phyloP scores from a whole-genome alignment of 495 filamentous ascomycete species.

The Neurospora tetrasperma region DNA sequence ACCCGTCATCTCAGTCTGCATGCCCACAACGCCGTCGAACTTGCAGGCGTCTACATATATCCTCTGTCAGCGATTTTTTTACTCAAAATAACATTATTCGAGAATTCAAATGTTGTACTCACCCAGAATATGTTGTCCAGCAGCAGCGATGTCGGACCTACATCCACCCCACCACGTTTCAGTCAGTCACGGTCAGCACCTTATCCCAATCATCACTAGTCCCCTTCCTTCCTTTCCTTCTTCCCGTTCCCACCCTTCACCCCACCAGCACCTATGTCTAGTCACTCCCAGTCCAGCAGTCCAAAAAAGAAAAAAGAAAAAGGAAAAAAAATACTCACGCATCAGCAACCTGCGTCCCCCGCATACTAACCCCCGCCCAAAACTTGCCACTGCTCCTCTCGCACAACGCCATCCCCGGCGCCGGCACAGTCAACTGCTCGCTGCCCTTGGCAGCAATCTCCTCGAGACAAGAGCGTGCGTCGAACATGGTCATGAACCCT shows the following conservation, averaged over 20 bases:
- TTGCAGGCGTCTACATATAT: neutral
- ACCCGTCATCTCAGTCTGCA: neutral
- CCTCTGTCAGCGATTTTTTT: neutral
- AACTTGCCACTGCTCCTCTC: neutral
- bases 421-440: neutral
- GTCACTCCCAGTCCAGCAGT: too few species aligned
- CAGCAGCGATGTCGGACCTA: neutral
- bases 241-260: too few species aligned
- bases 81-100: too few species aligned
- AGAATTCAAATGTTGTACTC: neutral
- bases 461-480: neutral
- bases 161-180: too few species aligned
- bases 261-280: too few species aligned
- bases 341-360: neutral
- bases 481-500: neutral
- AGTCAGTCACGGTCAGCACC: too few species aligned
- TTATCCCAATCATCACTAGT: too few species aligned
- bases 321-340: neutral
- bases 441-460: neutral
- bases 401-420: neutral
- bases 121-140: neutral
- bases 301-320: too few species aligned
- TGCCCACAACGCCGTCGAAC: neutral
- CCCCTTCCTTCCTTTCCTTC: too few species aligned
- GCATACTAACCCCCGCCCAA: neutral